Evolutionary conservation across 2,329 filamentous ascomycete genomes (phyloP).

Genomic region (Thermochaetoides dissita): DNA sequence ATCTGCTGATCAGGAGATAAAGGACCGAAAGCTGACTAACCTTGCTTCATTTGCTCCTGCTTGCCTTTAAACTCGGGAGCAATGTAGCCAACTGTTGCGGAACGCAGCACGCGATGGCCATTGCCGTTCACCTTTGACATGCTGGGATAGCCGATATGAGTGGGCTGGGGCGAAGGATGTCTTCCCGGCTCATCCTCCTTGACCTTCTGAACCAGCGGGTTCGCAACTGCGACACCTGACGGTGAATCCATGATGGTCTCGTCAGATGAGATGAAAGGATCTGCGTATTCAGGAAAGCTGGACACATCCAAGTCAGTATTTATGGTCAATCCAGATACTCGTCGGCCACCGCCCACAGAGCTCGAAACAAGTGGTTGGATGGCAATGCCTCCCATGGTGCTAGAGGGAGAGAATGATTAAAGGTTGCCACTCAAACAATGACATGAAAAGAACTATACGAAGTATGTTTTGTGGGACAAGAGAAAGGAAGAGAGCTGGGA

Average conservation of each 20-base stretch:
- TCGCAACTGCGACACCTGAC: constrained; percentile 9
- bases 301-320: constrained; percentile 20
- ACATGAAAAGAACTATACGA: too few relatives aligned
- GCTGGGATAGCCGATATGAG: constrained; percentile 62
- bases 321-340: constrained; percentile 18
- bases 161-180: constrained; percentile 75
- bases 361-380: constrained; percentile 6
- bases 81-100: constrained; percentile 85
- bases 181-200: constrained; percentile 30
- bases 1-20: neutral
- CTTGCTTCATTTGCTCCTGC: constrained; percentile 72
- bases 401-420: neutral
- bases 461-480: too few relatives aligned
- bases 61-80: constrained; percentile 91
- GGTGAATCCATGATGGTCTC: constrained; percentile 20
- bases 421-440: too few relatives aligned
- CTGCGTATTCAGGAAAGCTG: constrained; percentile 23
- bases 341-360: constrained; percentile 11
- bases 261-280: constrained; percentile 19
- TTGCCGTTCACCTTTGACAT: constrained; percentile 37
- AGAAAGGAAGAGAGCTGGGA: too few relatives aligned
- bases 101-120: constrained; percentile 64
- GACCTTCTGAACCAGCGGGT: constrained; percentile 19
- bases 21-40: constrained; percentile 28
- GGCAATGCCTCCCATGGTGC: constrained; percentile 13